Percentiles rank a stretch among this genome's conserved stretches.
Evolutionary conservation across 352 stramenopile species (phyloP).

Genomic region (Phytopythium mirpurense): DNA sequence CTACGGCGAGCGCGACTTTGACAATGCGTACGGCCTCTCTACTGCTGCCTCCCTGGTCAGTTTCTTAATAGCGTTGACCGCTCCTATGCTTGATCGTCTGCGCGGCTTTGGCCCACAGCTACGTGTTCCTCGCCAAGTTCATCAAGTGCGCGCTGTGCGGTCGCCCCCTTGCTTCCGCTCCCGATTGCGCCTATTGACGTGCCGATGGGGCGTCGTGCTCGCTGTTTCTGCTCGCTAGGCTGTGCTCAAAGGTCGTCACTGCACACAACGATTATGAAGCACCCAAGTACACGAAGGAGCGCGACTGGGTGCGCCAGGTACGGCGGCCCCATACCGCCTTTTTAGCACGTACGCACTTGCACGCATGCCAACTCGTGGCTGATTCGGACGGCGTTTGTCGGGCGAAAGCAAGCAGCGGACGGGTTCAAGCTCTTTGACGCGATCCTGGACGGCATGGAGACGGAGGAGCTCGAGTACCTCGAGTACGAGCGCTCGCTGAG

Average conservation of each 20-base stretch:
- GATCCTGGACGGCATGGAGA: conserved; percentile 78
- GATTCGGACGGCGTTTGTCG: too few species aligned
- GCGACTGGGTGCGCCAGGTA: conserved; percentile 62
- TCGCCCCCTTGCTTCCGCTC: too few species aligned
- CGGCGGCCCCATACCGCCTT: conserved; percentile 2
- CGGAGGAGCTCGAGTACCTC: conserved; percentile 52
- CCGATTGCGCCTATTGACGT: too few species aligned
- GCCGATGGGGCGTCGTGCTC: too few species aligned
- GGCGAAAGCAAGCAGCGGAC: conserved; percentile 51
- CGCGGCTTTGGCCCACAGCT: conserved; percentile 24
- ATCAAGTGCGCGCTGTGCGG: conserved; percentile 53
- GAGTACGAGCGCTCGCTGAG: conserved; percentile 44
- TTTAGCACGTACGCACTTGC: neutral
- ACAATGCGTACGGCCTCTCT: conserved; percentile 56
- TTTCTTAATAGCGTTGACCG: neutral
- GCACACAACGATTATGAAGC: conserved; percentile 57
- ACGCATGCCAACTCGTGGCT: too few species aligned
- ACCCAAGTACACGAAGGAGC: conserved; percentile 48
- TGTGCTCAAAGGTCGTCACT: conserved; percentile 70
- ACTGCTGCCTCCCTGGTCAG: neutral
- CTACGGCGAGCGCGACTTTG: conserved; percentile 46
- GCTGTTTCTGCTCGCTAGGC: conserved; percentile 16
- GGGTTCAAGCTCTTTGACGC: conserved; percentile 63
- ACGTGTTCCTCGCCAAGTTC: conserved; percentile 76
- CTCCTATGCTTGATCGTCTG: neutral